Evolutionary conservation across 306 rosid species (phyloP), one percentile per base, ranked within the genome.

Genomic region (Citrullus amarus): DNA sequence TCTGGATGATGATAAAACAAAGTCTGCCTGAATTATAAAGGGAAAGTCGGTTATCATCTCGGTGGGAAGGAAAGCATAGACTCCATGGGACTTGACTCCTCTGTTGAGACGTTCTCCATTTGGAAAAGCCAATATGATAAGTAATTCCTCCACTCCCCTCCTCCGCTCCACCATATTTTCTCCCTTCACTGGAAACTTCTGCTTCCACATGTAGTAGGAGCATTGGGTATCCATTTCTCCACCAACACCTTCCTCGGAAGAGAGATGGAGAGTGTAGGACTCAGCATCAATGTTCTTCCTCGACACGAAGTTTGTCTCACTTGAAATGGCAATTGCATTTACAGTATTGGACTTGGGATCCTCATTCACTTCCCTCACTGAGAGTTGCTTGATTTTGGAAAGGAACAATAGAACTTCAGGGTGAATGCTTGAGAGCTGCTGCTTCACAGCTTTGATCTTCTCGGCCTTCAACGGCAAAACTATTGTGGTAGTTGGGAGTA

Each of bases 41-140:
- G 97, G 97, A 25, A 92, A 90, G 66, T 83, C 78, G 5, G 93
- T 92, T 0, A 90, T 81, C 96, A 90, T 90, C 79, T 88, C 90
- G 8, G 97, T 90, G 7, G 97, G 97, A 71, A 92, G 93, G 80
- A 89, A 92, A 2, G 91, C 90, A 48, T 87, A 92, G 36, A 92
- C 72, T 53, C 97, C 96, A 11, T 91, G 87, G 7, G 84, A 88
- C 72, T 36, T 83, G 30, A 2, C 65, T 46, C 89, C 92, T 59
- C 85, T 76, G 5, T 56, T 25, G 70, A 88, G 89, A 60, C 88
- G 88, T 78, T 88, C 86, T 16, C 86, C 88, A 55, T 60, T 30
- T 30, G 97, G 94, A 79, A 91, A 91, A 53, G 92, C 92, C 62
- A 91, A 84, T 3, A 92, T 88, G 81, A 91, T 75, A 61, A 81